These are phyloP conservation scores for Copromyces sp. DNA, from an alignment of 495 filamentous ascomycete genomes.

Conservation along the genomic window DNA sequence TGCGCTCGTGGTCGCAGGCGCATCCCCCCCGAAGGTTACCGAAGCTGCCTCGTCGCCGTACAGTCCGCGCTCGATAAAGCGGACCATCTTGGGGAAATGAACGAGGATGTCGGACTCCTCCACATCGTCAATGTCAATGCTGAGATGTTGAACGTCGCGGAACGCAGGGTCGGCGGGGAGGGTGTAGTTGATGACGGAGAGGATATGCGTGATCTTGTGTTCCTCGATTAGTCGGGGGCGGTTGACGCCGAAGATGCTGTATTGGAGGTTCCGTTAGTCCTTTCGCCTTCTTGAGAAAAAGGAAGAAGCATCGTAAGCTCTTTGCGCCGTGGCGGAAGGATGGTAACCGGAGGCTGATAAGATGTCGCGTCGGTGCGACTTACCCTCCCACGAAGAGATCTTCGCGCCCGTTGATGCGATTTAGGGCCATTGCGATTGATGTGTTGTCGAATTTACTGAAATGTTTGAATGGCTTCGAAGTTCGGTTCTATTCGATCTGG, in stretches of 20 bases:
- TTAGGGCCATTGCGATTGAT: conserved; percentile 20
- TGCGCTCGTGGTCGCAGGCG: not conserved
- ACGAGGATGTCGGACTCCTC: conserved; percentile 78
- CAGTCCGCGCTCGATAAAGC: conserved; percentile 74
- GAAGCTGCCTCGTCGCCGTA: conserved; percentile 19
- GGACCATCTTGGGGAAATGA: conserved; percentile 62
- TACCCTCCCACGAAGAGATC: conserved; percentile 82
- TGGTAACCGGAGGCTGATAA: not conserved
- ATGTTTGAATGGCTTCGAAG: not conserved
- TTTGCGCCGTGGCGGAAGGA: conserved; percentile 3
- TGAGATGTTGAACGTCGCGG: conserved; percentile 54
- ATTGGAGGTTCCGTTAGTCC: conserved; percentile 16
- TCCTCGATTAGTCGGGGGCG: conserved; percentile 54
- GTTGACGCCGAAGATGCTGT: conserved; percentile 66
- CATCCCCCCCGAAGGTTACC: not conserved
- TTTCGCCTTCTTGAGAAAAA: not conserved
- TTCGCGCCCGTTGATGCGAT: conserved; percentile 53
- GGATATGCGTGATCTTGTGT: conserved; percentile 75
- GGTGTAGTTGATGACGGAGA: conserved; percentile 58
- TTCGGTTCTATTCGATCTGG: not conserved
- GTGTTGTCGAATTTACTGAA: not conserved
- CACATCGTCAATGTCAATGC: conserved; percentile 78
- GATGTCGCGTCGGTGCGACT: conserved; percentile 16
- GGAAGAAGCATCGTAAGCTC: not conserved
- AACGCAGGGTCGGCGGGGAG: conserved; percentile 27